A percentile compares a stretch with the other conserved stretches of the same genome.
These are phyloP conservation scores for Orychophragmus violaceus DNA, from an alignment of 345 rosid species.

Conservation along the genomic window DNA sequence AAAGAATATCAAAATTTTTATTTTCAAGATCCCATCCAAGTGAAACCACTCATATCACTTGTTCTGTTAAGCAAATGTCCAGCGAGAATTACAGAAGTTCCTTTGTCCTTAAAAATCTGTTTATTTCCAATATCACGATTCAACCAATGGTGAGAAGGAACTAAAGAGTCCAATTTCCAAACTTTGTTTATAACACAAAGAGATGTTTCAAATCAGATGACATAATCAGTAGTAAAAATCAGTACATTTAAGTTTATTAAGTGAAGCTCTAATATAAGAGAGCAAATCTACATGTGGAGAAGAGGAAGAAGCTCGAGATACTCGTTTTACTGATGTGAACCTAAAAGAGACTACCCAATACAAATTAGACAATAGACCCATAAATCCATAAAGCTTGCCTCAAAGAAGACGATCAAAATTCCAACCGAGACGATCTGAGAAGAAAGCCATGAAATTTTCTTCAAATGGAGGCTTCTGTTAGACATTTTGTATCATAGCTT, in stretches of 20 bases:
- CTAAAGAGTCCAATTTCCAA: slow-evolving; percentile 32
- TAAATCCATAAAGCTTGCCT: neutral
- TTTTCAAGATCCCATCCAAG: too few relatives aligned
- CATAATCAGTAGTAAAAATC: neutral
- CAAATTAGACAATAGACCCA: slow-evolving; percentile 35
- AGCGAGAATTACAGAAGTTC: slow-evolving; percentile 46
- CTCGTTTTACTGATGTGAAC: slow-evolving; percentile 41
- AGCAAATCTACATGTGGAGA: slow-evolving; percentile 34
- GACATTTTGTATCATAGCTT: slow-evolving; percentile 29
- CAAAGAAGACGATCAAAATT: neutral
- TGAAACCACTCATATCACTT: slow-evolving; percentile 24
- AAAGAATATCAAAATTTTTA: too few relatives aligned
- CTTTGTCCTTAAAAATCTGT: slow-evolving; percentile 40
- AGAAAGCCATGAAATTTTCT: slow-evolving; percentile 34
- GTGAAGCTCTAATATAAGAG: slow-evolving; percentile 43
- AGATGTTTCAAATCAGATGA: neutral
- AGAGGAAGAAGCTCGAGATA: slow-evolving; percentile 28
- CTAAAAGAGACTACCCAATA: slow-evolving; percentile 44
- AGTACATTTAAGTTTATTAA: slow-evolving; percentile 53
- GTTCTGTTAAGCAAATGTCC: slow-evolving; percentile 43
- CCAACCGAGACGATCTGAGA: slow-evolving; percentile 38
- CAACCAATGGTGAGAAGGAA: slow-evolving; percentile 69
- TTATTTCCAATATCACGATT: slow-evolving; percentile 41
- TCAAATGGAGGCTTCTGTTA: slow-evolving; percentile 30
- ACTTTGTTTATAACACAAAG: neutral